Percentiles rank a stretch among this genome's conserved stretches.
Evolutionary conservation across 495 filamentous ascomycete genomes (phyloP).

Genomic region (Letharia columbiana): DNA sequence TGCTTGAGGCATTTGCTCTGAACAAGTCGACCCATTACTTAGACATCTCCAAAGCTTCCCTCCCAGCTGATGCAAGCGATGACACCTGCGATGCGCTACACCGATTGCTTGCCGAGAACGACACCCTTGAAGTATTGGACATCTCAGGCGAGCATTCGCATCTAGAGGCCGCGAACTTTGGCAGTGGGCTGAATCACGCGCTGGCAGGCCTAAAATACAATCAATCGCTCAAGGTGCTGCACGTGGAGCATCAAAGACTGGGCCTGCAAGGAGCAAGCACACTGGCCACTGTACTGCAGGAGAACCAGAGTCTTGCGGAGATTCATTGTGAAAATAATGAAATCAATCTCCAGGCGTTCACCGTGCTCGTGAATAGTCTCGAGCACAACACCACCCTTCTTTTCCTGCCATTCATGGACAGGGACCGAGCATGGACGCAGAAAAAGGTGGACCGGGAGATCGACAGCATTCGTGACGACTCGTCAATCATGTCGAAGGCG

Average conservation of each 20-base stretch:
- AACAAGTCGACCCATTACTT: slow-evolving; percentile 69
- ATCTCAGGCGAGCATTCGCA: slow-evolving; percentile 85
- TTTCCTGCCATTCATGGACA: slow-evolving; percentile 57
- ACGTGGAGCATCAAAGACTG: slow-evolving; percentile 59
- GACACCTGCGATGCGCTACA: slow-evolving; percentile 69
- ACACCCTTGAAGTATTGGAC: slow-evolving; percentile 67
- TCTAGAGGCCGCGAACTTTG: slow-evolving; percentile 76
- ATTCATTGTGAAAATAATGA: slow-evolving; percentile 72
- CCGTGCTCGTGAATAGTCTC: slow-evolving; percentile 64
- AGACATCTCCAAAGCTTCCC: slow-evolving; percentile 82
- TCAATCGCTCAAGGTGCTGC: slow-evolving; percentile 61
- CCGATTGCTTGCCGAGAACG: slow-evolving; percentile 68
- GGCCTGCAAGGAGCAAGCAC: slow-evolving; percentile 67
- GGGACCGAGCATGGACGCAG: slow-evolving; percentile 52
- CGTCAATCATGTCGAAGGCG: slow-evolving; percentile 10
- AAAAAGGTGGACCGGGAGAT: slow-evolving; percentile 54
- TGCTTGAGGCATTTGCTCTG: slow-evolving; percentile 60
- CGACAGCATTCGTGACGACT: slow-evolving; percentile 37
- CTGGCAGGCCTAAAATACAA: slow-evolving; percentile 71
- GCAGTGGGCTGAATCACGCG: slow-evolving; percentile 70
- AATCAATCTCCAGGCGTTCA: slow-evolving; percentile 69
- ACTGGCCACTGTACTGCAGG: slow-evolving; percentile 65
- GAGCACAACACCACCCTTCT: slow-evolving; percentile 57
- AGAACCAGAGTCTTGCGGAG: slow-evolving; percentile 56
- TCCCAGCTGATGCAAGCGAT: slow-evolving; percentile 66